Evolutionary conservation across 768 basidiomycete species (phyloP), one percentile per base, ranked within the genome.

Genomic region (Leccinum subtestaceum): DNA sequence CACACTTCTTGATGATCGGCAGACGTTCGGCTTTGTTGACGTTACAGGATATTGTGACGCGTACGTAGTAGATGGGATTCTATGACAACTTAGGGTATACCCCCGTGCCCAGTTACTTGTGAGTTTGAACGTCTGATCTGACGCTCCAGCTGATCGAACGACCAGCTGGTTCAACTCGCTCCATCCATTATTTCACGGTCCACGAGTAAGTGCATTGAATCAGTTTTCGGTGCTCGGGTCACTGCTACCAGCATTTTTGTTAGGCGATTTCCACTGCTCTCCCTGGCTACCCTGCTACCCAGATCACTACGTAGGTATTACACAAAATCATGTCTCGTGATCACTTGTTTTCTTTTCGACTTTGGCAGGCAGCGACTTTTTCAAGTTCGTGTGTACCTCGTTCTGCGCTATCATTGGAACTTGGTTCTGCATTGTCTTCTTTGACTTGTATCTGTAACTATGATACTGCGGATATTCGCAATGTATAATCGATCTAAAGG

Each of bases 121-220:
- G 31, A 31, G 10, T 31, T 11, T 31, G 31, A 31, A 31, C 10
- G 10, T 31, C 31, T 31, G 31, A 31, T 31, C 3, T 0, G 10
- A 31, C 31, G 31, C 31, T 31, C 43, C 57, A 86, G 84, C 73
- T 86, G 84, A 29, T 9, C 29, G 29, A 29, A 29, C 8, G 29
- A 29, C 29, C 29, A 8, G 85, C 66, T 86, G 23, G 23, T 25
- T 25, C 49, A 86, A 86, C 66, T 67, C 75, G 4, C 71, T 87
- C 43, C 85, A 86, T 66, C 85, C 84, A 25, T 63, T 86, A 19
- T 29, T 87, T 84, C 64, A 83, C 83, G 19, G 78, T 87, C 56
- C 85, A 86, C 63, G 75, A 83, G 85, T 85, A 65, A 63, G 81
- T 71, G 31, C 17, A 23, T 61, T 36, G 34, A 11, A 11, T 19